Percentiles rank a stretch among this genome's conserved stretches.
These are phyloP conservation scores for Mortierella sp. DNA, from an alignment of 371 early-diverging fungal species.

Conservation along the genomic window DNA sequence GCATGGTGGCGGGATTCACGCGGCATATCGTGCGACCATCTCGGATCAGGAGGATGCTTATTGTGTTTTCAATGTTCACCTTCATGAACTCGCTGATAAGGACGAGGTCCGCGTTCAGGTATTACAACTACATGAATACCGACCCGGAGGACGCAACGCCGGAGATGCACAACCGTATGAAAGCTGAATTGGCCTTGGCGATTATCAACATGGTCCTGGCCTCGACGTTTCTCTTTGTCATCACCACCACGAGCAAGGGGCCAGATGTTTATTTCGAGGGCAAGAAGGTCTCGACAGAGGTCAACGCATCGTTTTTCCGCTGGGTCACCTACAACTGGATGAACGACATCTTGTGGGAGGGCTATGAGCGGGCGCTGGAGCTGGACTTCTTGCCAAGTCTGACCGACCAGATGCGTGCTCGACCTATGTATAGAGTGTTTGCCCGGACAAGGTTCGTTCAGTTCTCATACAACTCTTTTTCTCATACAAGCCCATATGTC, in stretches of 20 bases:
- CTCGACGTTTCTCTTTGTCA: constrained; percentile 33
- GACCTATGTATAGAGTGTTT: constrained; percentile 48
- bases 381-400: constrained; percentile 39
- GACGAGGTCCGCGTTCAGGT: constrained; percentile 31
- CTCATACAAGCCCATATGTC: background rate
- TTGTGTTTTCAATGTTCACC: constrained; percentile 42
- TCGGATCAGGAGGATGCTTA: constrained; percentile 52
- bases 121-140: constrained; percentile 11
- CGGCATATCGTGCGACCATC: constrained; percentile 52
- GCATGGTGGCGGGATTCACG: constrained; percentile 50
- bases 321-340: constrained; percentile 57
- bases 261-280: constrained; percentile 48
- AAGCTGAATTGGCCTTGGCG: constrained; percentile 31
- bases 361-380: constrained; percentile 44
- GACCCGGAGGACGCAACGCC: constrained; percentile 11
- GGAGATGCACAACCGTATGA: constrained; percentile 16
- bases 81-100: constrained; percentile 36
- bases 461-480: background rate
- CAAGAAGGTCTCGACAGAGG: constrained; percentile 38
- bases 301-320: constrained; percentile 47
- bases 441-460: constrained; percentile 37
- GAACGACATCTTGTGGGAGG: constrained; percentile 50
- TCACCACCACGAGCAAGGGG: constrained; percentile 34
- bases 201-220: constrained; percentile 28
- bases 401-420: constrained; percentile 51